Conservation (phyloP, 2,329 filamentous ascomycete genomes). For the Pestalotiopsis sp. region DNA sequence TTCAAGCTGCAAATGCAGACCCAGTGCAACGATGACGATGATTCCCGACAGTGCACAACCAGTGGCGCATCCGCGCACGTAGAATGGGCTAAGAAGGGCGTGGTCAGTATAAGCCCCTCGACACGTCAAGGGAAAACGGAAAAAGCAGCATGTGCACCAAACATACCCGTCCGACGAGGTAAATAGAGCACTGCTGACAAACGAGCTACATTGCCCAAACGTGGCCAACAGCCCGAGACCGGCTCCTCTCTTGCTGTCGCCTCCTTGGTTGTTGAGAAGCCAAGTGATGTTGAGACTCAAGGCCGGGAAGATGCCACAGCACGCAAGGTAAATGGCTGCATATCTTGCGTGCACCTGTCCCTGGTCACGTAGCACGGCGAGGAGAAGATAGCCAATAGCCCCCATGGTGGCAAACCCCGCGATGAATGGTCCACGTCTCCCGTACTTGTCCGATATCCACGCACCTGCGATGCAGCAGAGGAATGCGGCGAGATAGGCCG, state of each 20-base stretch:
- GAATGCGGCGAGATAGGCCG: background rate
- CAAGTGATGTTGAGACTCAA: background rate
- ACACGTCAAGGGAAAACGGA: background rate
- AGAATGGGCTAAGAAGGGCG: background rate
- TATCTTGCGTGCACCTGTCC: background rate
- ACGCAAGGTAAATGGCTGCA: background rate
- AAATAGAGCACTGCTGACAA: background rate
- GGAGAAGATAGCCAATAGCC: background rate
- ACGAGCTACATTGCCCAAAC: background rate
- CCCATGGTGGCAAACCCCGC: background rate
- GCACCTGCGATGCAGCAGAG: background rate
- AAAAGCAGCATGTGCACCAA: background rate
- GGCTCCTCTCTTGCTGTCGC: background rate
- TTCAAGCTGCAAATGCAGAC: background rate
- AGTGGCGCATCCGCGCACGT: background rate
- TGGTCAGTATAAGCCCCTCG: background rate
- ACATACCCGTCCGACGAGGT: background rate
- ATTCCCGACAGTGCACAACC: background rate
- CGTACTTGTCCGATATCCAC: background rate
- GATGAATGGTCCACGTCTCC: background rate
- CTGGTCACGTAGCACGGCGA: background rate
- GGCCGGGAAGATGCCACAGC: background rate
- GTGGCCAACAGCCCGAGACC: background rate
- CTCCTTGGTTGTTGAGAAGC: background rate
- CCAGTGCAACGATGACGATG: background rate